phyloP scores from a whole-genome alignment of 1,139 yeast species.

The Kazachstania sp. region DNA sequence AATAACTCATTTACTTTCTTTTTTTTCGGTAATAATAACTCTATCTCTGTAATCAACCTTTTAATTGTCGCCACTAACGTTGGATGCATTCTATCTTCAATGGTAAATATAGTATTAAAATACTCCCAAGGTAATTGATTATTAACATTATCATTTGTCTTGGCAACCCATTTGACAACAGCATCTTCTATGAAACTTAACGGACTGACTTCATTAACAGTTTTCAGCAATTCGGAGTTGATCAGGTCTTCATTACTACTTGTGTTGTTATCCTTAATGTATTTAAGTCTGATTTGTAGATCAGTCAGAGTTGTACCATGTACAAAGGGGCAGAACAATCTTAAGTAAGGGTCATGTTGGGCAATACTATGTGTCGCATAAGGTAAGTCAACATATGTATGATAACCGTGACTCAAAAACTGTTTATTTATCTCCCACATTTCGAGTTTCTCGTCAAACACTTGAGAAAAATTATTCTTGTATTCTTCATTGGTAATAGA shows the following conservation, averaged over 20 bases:
- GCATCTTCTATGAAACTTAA: conserved; percentile 14
- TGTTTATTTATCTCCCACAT: conserved; percentile 11
- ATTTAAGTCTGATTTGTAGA: conserved; percentile 7
- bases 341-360: conserved; percentile 13
- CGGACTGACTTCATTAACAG: conserved; percentile 2
- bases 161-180: conserved; percentile 14
- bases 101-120: conserved; percentile 10
- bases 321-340: conserved; percentile 12
- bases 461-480: not conserved
- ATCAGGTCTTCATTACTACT: not conserved
- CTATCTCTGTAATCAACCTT: conserved; percentile 10
- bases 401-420: conserved; percentile 11
- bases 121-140: conserved; percentile 11
- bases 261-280: conserved; percentile 1
- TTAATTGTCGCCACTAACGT: conserved; percentile 8
- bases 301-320: conserved; percentile 17
- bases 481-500: not conserved
- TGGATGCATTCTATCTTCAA: conserved; percentile 16
- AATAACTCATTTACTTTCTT: conserved; percentile 9
- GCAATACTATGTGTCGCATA: conserved; percentile 11
- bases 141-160: conserved; percentile 7
- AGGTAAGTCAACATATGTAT: conserved; percentile 14
- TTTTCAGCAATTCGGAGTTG: not conserved
- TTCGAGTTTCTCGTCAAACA: conserved; percentile 1
- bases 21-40: conserved; percentile 7